Base-by-base conservation (phyloP, 192 early-diverging fungal species). In the Haplosporangium gracile region DNA sequence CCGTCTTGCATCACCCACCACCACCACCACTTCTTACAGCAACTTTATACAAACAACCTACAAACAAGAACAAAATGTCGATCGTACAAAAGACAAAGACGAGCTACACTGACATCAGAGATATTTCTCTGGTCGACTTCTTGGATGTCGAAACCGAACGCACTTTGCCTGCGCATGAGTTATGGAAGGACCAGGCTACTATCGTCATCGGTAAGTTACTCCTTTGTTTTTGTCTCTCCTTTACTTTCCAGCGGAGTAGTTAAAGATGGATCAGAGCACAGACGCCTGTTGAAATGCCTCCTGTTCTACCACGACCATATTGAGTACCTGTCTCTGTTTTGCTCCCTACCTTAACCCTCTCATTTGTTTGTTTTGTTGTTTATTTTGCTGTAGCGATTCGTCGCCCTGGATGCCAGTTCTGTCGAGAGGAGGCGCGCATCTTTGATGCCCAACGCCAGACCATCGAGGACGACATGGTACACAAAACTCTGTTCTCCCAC, bases 341-440 rank as follows among this genome's bases (percentile, higher is more conserved):
- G 2, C 36, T 36, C 36, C 36, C 36, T 13, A 4, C 15, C 11
- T 18, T 49, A 15, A 18, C 11, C 57, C 26, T 73, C 4, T 68
- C 74, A 7, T 15, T 80, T 45, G 5, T 29, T 57, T 45, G n/a
- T n/a, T 32, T n/a, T 51, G 22, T 38, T 22, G 15, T 22, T 24
- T 53, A 5, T 51, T 26, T 77, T 4, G 6, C 18, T 34, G 15
- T 76, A 85, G 83, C 77, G 53, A 85, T 89, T 43, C 89, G 90
- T 10, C 89, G 90, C 0, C 90, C 90, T 39, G 90, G 90, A 45
- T 91, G 90, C 75, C 86, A 89, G 63, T 88, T 91, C 55, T 91
- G 90, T 74, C 88, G 90, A 43, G 88, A 90, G 34, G 89, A 91
- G 65, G 85, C 90, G 24, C 38, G 68, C 8, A 88, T 82, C 70